phyloP scores from a whole-genome alignment of 495 filamentous ascomycete species.

The Ascodesmis nigricans region DNA sequence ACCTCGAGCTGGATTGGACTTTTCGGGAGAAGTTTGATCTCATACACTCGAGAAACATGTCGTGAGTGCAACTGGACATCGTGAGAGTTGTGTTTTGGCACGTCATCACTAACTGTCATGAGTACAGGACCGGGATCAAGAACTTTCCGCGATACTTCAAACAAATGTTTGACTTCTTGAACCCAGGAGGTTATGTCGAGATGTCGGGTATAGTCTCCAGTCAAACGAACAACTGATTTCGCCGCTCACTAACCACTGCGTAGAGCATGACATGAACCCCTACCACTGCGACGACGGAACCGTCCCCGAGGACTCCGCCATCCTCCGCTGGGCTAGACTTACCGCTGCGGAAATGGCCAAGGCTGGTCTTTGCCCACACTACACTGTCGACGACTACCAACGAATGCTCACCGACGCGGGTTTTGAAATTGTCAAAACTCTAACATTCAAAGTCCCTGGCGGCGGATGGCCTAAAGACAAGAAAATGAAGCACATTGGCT shows the following conservation, averaged over 20 bases:
- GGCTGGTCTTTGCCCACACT: background rate
- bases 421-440: no score
- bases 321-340: constrained; percentile 1
- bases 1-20: background rate
- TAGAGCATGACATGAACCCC: constrained; percentile 14
- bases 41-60: no score
- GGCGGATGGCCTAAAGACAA: constrained; percentile 4
- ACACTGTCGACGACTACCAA: background rate
- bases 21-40: constrained; percentile 20
- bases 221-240: no score
- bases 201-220: no score
- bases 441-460: no score
- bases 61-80: no score
- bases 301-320: constrained; percentile 4
- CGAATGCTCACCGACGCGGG: constrained; percentile 11
- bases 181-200: constrained; percentile 5
- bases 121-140: constrained; percentile 10
- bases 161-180: background rate
- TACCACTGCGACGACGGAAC: constrained; percentile 23
- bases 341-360: background rate
- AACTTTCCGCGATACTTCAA: constrained; percentile 1
- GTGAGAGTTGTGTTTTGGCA: no score
- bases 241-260: no score
- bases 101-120: constrained; percentile 15
- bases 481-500: constrained; percentile 2